phyloP scores from a whole-genome alignment of 169 alveolate genomes.

The Cryptosporidium bovis region DNA sequence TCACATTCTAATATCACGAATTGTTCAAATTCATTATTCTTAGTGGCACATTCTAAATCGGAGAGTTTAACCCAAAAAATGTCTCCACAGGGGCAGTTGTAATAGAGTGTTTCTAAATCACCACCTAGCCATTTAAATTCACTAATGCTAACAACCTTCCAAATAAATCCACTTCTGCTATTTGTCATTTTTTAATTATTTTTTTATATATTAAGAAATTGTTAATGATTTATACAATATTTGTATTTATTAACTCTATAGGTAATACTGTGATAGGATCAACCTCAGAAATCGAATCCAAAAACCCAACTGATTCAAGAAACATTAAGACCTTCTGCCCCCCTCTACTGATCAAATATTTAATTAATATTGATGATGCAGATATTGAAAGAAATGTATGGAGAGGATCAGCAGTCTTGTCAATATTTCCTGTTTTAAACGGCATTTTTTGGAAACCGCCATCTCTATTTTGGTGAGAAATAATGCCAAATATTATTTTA shows the following conservation, averaged over 20 bases:
- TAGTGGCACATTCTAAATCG: conserved; percentile 5
- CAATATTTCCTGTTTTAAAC: conserved; percentile 21
- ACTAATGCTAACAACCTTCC: conserved; percentile 21
- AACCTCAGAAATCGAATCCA: conserved; percentile 5
- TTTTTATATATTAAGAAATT: neutral
- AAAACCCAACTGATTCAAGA: neutral
- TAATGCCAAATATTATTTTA: conserved; percentile 19
- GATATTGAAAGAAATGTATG: conserved; percentile 81
- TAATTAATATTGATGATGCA: conserved; percentile 68
- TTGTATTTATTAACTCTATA: neutral
- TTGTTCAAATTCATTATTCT: neutral
- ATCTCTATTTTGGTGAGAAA: conserved; percentile 40
- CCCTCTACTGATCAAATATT: neutral
- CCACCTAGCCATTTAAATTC: conserved; percentile 52
- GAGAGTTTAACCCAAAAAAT: conserved; percentile 22
- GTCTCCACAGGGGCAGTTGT: conserved; percentile 67
- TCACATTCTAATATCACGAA: conserved; percentile 49
- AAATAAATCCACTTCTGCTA: conserved; percentile 5
- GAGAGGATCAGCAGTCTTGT: conserved; percentile 76
- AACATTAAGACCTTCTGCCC: neutral
- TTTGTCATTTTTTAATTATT: neutral
- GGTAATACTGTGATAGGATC: conserved; percentile 47
- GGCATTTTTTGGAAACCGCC: conserved; percentile 73
- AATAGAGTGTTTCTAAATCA: conserved; percentile 33
- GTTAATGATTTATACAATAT: neutral